phyloP scores from a whole-genome alignment of 139 green algal genomes.

The Chlamydomonas asymmetrica region DNA sequence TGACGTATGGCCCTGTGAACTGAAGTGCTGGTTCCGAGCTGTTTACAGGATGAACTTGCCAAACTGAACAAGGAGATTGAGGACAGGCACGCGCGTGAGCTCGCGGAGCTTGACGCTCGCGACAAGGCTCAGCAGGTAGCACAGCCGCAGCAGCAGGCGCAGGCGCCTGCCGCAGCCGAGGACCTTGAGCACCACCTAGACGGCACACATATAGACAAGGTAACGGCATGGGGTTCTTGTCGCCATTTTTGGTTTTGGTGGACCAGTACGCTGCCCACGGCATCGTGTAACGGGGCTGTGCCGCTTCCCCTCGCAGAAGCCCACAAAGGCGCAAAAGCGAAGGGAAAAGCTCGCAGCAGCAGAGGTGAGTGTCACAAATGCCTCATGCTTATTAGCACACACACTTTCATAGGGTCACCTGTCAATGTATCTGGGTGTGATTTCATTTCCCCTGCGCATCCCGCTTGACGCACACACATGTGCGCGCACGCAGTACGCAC shows the following conservation, averaged over 20 bases:
- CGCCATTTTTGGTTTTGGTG: not conserved
- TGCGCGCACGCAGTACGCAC: too few species aligned
- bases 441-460: too few species aligned
- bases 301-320: slow-evolving; percentile 50
- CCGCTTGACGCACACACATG: too few species aligned
- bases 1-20: not conserved
- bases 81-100: slow-evolving; percentile 61
- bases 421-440: too few species aligned
- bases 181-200: not conserved
- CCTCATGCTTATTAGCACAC: too few species aligned
- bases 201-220: not conserved
- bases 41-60: slow-evolving; percentile 59
- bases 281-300: too few species aligned
- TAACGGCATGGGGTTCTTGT: not conserved
- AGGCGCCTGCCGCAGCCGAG: slow-evolving; percentile 16
- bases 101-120: slow-evolving; percentile 60
- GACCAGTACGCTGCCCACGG: too few species aligned
- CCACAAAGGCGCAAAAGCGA: slow-evolving; percentile 72
- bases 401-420: too few species aligned
- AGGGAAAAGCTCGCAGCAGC: slow-evolving; percentile 44
- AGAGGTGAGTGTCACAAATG: slow-evolving; percentile 48
- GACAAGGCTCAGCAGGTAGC: slow-evolving; percentile 27
- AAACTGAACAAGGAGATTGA: slow-evolving; percentile 61
- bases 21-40: not conserved
- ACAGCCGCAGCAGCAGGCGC: slow-evolving; percentile 22